Conservation (phyloP, 2,329 filamentous ascomycete species). For the Macrophomina tecta region DNA sequence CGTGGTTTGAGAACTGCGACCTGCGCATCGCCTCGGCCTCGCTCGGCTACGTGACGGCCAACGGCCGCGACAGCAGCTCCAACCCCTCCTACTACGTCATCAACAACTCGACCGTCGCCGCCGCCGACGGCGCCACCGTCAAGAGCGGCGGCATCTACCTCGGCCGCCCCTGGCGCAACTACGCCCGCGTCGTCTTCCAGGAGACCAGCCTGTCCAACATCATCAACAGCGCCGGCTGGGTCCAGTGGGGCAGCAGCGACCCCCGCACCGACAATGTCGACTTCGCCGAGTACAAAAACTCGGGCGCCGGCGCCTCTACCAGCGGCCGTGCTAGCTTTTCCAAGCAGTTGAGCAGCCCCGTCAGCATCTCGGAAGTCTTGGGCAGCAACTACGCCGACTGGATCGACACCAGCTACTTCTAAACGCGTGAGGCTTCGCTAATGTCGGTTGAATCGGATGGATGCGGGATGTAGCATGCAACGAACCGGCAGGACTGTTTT, state of each 20-base stretch:
- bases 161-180: slow-evolving; percentile 57
- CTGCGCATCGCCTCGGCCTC: slow-evolving; percentile 11
- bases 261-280: slow-evolving; percentile 27
- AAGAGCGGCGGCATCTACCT: slow-evolving; percentile 49
- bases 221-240: slow-evolving; percentile 65
- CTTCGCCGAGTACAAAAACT: slow-evolving; percentile 59
- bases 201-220: slow-evolving; percentile 57
- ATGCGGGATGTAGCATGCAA: background rate
- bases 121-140: slow-evolving; percentile 43
- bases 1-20: slow-evolving; percentile 52
- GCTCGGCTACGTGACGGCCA: slow-evolving; percentile 35
- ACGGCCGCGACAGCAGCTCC: slow-evolving; percentile 32
- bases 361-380: slow-evolving; percentile 3
- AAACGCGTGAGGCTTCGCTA: background rate
- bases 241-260: slow-evolving; percentile 44
- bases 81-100: slow-evolving; percentile 57
- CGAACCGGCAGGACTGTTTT: background rate
- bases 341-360: slow-evolving; percentile 10
- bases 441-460: background rate
- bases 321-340: slow-evolving; percentile 43
- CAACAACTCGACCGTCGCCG: slow-evolving; percentile 54
- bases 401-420: slow-evolving; percentile 21
- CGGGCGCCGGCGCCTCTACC: slow-evolving; percentile 57
- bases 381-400: slow-evolving; percentile 19
- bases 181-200: slow-evolving; percentile 57